Percentiles rank a stretch among this genome's conserved stretches.
These are phyloP conservation scores for Hysterium pulicare DNA, from an alignment of 2,329 filamentous ascomycete genomes.

Conservation along the genomic window DNA sequence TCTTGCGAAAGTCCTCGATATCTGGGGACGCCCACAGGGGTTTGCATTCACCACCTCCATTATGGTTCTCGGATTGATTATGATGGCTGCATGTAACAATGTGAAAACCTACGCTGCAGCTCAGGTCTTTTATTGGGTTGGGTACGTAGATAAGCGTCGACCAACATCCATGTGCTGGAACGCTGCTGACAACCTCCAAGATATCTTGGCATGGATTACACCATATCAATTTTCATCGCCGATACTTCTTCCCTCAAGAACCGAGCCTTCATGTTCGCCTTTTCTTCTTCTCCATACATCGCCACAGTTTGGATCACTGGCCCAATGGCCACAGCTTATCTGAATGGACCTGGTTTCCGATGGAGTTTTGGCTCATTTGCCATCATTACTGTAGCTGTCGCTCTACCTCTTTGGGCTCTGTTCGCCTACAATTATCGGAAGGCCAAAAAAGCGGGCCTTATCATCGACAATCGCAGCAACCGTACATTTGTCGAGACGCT, in stretches of 20 bases:
- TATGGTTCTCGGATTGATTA: slow-evolving; percentile 48
- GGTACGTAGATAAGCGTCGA: slow-evolving; percentile 23
- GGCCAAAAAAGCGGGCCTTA: slow-evolving; percentile 55
- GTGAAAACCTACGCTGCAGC: slow-evolving; percentile 62
- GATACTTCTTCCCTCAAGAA: slow-evolving; percentile 66
- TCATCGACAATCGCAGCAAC: slow-evolving; percentile 44
- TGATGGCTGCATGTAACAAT: slow-evolving; percentile 63
- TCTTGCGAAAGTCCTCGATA: slow-evolving; percentile 39
- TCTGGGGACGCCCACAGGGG: slow-evolving; percentile 41
- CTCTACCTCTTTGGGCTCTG: slow-evolving; percentile 59
- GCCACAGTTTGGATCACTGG: slow-evolving; percentile 31
- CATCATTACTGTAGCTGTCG: slow-evolving; percentile 61
- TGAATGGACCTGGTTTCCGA: slow-evolving; percentile 53
- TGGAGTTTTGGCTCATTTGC: slow-evolving; percentile 68
- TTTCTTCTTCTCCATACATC: slow-evolving; percentile 29
- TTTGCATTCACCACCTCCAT: slow-evolving; percentile 35
- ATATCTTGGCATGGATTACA: slow-evolving; percentile 56
- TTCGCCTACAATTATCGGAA: slow-evolving; percentile 58
- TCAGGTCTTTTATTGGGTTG: slow-evolving; percentile 64
- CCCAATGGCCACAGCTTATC: slow-evolving; percentile 31
- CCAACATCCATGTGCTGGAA: not conserved
- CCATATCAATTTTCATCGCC: slow-evolving; percentile 62
- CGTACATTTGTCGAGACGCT: slow-evolving; percentile 48
- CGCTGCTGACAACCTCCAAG: not conserved
- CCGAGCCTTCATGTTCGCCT: slow-evolving; percentile 60